Evolutionary conservation across 1,284 basidiomycete species (phyloP), one percentile per base, ranked within the genome.

Genomic region (Trichosporon sp.): DNA sequence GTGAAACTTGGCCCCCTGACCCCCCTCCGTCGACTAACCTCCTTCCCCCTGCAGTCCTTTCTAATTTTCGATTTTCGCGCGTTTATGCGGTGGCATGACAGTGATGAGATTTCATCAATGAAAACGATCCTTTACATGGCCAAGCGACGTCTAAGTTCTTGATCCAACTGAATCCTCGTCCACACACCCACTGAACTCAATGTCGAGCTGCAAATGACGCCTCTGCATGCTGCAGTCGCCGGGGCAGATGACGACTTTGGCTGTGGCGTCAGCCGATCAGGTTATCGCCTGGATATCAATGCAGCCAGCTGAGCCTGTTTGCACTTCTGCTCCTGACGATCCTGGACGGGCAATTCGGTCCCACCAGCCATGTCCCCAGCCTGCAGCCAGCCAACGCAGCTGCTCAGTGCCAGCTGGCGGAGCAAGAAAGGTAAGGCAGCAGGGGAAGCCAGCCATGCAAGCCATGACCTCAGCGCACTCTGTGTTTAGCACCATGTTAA

Each of bases 261-360:
- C 51, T 19, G 51, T 54, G 51, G 51, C 51, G 51, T 54, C 51
- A 54, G 51, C 19, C 51, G 51, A 54, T 54, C 51, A 54, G 51
- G 51, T 54, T 54, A 54, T 54, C 51, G 51, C 51, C 51, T 54
- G 51, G 51, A 54, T 54, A 54, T 54, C 51, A 54, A 54, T 54
- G 51, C 19, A 54, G 51, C 51, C 51, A 54, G 51, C 51, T 54
- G 51, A 54, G 51, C 19, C 51, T 54, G 51, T 54, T 54, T 54
- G 51, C 8, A 37, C 4, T 3, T 10, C 19, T 26, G 21, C 51
- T 54, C 51, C 51, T 54, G 51, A 26, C 51, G 51, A 19, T 54
- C 51, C 51, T 54, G 51, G 51, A 54, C 21, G n/a, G 46, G n/a
- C 51, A 54, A 46, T 46, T 54, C 51, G 51, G 19, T 54, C 43